Evolutionary conservation across 768 basidiomycete genomes (phyloP), one percentile per base, ranked within the genome.

Genomic region (Panus rudis): DNA sequence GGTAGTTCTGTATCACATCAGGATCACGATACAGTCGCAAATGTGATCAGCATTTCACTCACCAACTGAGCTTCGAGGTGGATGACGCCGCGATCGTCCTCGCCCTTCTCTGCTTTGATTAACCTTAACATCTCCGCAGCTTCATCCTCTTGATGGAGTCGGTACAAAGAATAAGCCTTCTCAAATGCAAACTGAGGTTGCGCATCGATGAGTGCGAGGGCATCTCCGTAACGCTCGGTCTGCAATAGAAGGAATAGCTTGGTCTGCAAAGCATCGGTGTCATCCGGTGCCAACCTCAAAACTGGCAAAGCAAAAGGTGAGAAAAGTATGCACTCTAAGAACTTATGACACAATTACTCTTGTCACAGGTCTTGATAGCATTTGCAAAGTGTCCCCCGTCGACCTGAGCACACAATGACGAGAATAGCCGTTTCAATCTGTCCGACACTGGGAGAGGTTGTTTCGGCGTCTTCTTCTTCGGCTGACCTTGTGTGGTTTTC

Each of bases 11-110:
- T 28, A 37, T 46, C 54, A 6, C 28, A 30, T 30, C 16, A 16
- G 16, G 28, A 10, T 30, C 28, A 10, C 16, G 28, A 27, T 16
- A 6, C 10, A 21, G 19, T 19, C 31, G 31, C 28, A 41, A 24
- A 42, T 19, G 6, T 43, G 47, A 22, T 35, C 7, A 23, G 45
- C 25, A 67, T 84, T 53, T 59, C 33, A 17, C 33, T 7, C 33
- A 90, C 92, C 63, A 93, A 66, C 58, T 96, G 92, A 22, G 91
- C 92, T 58, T 92, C 85, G 13, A 96, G 69, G 65, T 92, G 89
- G 34, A 78, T 54, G 26, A 79, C 69, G 11, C 84, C 87, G 48
- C 87, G 68, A 49, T 79, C 71, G 24, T 53, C 52, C 16, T 61
- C 61, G 24, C 62, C 45, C 23, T 43, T 55, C 22, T 81, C 64